Evolutionary conservation across 108 stramenopile genomes (phyloP), one percentile per base, ranked within the genome.

Genomic region (Mediolabrus comicus): DNA sequence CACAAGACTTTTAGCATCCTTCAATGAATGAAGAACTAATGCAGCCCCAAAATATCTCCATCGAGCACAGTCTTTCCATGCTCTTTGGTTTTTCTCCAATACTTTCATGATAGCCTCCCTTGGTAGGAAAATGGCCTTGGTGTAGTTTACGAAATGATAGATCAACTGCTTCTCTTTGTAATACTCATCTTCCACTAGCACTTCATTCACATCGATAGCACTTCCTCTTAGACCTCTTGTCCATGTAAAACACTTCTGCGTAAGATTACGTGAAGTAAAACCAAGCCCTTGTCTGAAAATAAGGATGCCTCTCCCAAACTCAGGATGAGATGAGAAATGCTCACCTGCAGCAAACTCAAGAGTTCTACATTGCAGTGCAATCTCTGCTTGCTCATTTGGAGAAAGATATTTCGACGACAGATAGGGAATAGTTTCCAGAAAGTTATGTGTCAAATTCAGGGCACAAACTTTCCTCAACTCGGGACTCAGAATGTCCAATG

Each of bases 41-140:
- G 69, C 25, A 11, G 78, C 74, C 16, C 26, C 11, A 22, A 77
- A 69, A 58, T 77, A 72, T 32, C 36, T 72, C 80, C 80, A 81
- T 38, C 80, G 35, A n/a, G 75, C 80, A 62, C 75, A 81, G 17
- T 77, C 61, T 53, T 81, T 81, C 80, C 80, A 81, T 27, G 75
- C 80, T 1, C 46, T 27, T 36, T 53, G 36, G 52, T 81, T 77
- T 6, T 53, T 73, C 17, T 59, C 71, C 38, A 81, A 75, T 3
- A 36, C 35, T 3, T 39, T 38, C 61, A 75, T 67, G 19, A 81
- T 77, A 9, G 46, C 73, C 8, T 49, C 22, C 25, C 72, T 43
- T 5, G 80, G 80, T 17, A 81, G 35, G 46, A 81, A 81, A 7
- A 81, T 49, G 14, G 67, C 80, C 32, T 59, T 80, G 22, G 74